These are phyloP conservation scores for Solanum habrochaites DNA, from an alignment of 257 asterid genomes.

Conservation along the genomic window DNA sequence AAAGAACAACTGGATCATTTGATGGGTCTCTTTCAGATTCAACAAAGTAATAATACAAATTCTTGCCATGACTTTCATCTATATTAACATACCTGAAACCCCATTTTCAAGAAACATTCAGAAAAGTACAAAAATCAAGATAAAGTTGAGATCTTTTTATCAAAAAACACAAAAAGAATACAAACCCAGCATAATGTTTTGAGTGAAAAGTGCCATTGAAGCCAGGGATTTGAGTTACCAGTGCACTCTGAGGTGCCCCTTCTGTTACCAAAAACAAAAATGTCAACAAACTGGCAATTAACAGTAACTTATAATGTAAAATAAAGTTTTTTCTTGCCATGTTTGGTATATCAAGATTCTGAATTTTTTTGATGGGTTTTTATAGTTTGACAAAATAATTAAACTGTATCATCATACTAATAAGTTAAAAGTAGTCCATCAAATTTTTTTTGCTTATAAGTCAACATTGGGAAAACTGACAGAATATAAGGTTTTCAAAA, in stretches of 20 bases:
- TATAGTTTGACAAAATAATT: neutral
- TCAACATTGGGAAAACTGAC: neutral
- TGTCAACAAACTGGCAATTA: neutral
- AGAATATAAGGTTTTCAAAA: neutral
- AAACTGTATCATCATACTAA: neutral
- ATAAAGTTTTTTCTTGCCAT: neutral
- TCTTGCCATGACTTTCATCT: constrained; percentile 58
- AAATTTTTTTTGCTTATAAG: neutral
- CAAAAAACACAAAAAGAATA: neutral
- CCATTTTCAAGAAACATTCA: neutral
- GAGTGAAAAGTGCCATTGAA: constrained; percentile 64
- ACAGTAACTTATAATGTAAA: neutral
- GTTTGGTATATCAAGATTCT: neutral
- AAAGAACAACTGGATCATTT: constrained; percentile 74
- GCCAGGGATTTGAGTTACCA: constrained; percentile 58
- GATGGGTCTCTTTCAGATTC: constrained; percentile 68
- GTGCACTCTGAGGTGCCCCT: constrained; percentile 59
- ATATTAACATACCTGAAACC: constrained; percentile 55
- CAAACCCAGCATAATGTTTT: constrained; percentile 84
- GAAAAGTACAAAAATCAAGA: neutral
- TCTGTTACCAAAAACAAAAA: constrained; percentile 5
- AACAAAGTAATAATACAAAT: constrained; percentile 74
- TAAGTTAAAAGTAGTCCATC: neutral
- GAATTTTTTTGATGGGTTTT: neutral
- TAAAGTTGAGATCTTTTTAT: neutral